Evolutionary conservation across 1,139 yeast genomes (phyloP).

Genomic region (Magnusiomyces suaveolens): DNA sequence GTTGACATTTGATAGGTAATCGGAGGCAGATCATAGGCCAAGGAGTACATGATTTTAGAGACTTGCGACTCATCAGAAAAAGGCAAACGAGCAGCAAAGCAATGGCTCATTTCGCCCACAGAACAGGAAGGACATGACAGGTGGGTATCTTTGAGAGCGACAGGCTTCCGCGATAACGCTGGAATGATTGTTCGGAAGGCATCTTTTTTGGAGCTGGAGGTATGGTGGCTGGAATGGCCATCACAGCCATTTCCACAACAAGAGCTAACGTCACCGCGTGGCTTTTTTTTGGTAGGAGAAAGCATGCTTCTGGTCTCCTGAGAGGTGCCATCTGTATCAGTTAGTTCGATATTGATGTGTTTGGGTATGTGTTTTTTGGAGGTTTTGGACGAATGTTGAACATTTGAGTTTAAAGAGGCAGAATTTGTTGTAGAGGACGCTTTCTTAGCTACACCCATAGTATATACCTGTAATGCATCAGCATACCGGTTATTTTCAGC

Average conservation of each 20-base stretch:
- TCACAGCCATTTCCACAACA: neutral
- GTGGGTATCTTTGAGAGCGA: slow-evolving; percentile 7
- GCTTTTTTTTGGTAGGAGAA: neutral
- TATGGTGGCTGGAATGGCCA: slow-evolving; percentile 1
- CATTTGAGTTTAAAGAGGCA: neutral
- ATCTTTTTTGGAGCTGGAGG: neutral
- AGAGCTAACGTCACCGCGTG: no score
- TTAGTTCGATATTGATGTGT: neutral
- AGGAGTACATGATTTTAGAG: slow-evolving; percentile 12
- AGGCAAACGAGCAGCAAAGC: slow-evolving; percentile 14
- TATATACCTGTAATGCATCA: neutral
- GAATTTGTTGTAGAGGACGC: neutral
- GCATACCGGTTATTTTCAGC: neutral
- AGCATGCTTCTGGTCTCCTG: neutral
- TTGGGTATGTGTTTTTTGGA: neutral
- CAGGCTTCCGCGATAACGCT: slow-evolving; percentile 13
- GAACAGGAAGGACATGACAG: slow-evolving; percentile 15
- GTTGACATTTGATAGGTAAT: slow-evolving; percentile 13
- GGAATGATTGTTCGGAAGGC: slow-evolving; percentile 7
- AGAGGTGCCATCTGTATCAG: neutral
- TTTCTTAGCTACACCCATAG: neutral
- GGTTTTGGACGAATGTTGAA: no score
- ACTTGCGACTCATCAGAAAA: slow-evolving; percentile 10
- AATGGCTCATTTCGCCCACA: slow-evolving; percentile 16
- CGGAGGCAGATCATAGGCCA: slow-evolving; percentile 15